Conservation (phyloP, 2,329 filamentous ascomycete species). For the Metarhizium rileyi region DNA sequence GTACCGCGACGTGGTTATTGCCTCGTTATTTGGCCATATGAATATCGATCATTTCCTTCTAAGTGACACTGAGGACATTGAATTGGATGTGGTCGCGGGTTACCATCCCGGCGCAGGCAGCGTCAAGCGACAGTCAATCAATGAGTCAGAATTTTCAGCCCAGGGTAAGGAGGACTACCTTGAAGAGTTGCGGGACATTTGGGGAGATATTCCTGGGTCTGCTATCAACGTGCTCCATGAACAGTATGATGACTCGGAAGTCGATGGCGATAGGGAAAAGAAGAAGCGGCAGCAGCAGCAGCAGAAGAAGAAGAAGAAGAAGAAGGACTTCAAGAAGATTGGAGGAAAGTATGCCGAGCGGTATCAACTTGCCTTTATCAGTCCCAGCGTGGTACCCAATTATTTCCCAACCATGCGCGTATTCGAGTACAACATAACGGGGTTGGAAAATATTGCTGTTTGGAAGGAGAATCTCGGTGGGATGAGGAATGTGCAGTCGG, state of each 20-base stretch:
- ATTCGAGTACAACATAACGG: slow-evolving; percentile 86
- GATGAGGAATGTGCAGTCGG: not conserved
- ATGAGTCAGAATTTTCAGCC: slow-evolving; percentile 44
- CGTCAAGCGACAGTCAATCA: slow-evolving; percentile 18
- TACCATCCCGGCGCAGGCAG: not conserved
- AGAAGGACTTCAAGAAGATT: slow-evolving; percentile 50
- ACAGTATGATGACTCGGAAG: slow-evolving; percentile 9
- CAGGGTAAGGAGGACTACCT: slow-evolving; percentile 63
- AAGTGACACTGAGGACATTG: slow-evolving; percentile 71
- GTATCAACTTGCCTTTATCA: slow-evolving; percentile 71
- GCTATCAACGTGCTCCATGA: slow-evolving; percentile 14
- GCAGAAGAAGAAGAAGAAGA: slow-evolving; percentile 29
- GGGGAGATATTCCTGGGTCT: slow-evolving; percentile 62
- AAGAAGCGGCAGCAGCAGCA: slow-evolving; percentile 20
- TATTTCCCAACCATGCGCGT: slow-evolving; percentile 85
- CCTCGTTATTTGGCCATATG: slow-evolving; percentile 85
- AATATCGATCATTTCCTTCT: slow-evolving; percentile 97
- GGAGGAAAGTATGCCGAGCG: slow-evolving; percentile 77
- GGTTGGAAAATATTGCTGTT: slow-evolving; percentile 48
- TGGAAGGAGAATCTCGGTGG: slow-evolving; percentile 31
- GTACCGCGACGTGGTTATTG: slow-evolving; percentile 81
- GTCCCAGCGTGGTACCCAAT: slow-evolving; percentile 84
- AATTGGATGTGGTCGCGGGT: slow-evolving; percentile 39
- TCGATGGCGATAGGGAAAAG: slow-evolving; percentile 13
- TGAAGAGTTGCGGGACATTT: slow-evolving; percentile 63